These are phyloP conservation scores for Waitea zeae DNA, from an alignment of 1,284 basidiomycete species.

Conservation along the genomic window DNA sequence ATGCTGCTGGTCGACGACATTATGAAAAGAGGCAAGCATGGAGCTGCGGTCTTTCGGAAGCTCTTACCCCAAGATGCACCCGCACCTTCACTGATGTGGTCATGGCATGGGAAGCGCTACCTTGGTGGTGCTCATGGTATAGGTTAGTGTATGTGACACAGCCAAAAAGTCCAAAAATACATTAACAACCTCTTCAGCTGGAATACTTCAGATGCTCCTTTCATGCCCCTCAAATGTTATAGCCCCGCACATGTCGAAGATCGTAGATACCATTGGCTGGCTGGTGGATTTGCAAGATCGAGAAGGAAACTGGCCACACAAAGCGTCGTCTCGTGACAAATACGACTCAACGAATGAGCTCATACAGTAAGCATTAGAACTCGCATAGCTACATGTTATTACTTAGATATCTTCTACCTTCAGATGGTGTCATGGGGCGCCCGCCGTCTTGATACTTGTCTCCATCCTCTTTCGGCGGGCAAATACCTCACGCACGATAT, in stretches of 20 bases:
- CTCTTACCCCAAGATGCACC: constrained; percentile 6
- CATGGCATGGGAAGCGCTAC: constrained; percentile 34
- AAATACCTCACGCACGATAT: constrained; percentile 6
- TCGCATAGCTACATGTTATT: too few species aligned
- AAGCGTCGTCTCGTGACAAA: constrained; percentile 14
- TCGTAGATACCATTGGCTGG: constrained; percentile 27
- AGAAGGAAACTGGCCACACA: constrained; percentile 32
- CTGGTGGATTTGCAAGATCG: constrained; percentile 24
- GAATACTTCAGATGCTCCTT: constrained; percentile 32
- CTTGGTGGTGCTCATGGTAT: constrained; percentile 38
- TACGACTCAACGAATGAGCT: constrained; percentile 8
- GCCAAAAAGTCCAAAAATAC: not conserved
- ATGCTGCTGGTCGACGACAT: constrained; percentile 24
- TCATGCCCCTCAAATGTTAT: constrained; percentile 21
- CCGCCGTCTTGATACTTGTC: constrained; percentile 28
- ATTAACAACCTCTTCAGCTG: too few species aligned
- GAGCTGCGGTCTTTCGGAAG: constrained; percentile 18
- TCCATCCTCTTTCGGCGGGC: constrained; percentile 17
- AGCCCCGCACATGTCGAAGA: constrained; percentile 18
- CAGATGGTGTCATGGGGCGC: constrained; percentile 42
- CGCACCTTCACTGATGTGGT: constrained; percentile 33
- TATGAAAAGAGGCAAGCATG: constrained; percentile 22
- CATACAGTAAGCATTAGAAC: constrained; percentile 27
- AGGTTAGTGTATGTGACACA: constrained; percentile 16
- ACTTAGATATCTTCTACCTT: too few species aligned